Percentiles rank a stretch among this genome's conserved stretches.
Conservation (phyloP, 176 grass and related monocot species). For the Bothriochloa decipiens region DNA sequence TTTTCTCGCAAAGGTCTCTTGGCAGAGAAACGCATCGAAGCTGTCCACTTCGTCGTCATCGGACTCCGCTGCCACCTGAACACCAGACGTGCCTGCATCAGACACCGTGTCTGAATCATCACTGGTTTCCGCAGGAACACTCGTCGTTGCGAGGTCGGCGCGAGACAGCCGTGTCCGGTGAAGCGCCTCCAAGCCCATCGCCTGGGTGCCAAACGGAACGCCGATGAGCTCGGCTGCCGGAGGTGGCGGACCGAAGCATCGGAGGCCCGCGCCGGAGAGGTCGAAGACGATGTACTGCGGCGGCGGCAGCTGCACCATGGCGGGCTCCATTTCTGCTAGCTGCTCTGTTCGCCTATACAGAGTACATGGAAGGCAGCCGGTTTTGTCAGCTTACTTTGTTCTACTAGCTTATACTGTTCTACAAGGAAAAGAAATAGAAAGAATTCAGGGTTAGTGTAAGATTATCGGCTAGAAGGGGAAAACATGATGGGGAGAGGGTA, state of each 20-base stretch:
- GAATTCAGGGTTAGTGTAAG: neutral
- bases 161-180: constrained; percentile 1
- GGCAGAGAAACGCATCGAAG: constrained; percentile 3
- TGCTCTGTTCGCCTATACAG: neutral
- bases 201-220: neutral
- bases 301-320: neutral
- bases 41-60: constrained; percentile 25
- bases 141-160: neutral
- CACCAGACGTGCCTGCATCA: constrained; percentile 18
- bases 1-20: constrained; percentile 16
- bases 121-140: neutral
- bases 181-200: constrained; percentile 24
- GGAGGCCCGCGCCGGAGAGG: constrained; percentile 23
- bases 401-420: neutral
- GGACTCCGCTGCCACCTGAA: neutral
- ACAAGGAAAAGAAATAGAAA: neutral
- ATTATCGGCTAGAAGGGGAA: neutral
- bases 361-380: neutral
- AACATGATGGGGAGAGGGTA: neutral
- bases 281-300: constrained; percentile 37
- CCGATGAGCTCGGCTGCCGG: neutral
- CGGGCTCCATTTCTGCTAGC: neutral
- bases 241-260: constrained; percentile 21
- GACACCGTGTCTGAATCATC: constrained; percentile 38
- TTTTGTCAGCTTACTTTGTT: neutral